Conservation (phyloP, 2,329 filamentous ascomycete species). For the Pseudogymnoascus sp. region DNA sequence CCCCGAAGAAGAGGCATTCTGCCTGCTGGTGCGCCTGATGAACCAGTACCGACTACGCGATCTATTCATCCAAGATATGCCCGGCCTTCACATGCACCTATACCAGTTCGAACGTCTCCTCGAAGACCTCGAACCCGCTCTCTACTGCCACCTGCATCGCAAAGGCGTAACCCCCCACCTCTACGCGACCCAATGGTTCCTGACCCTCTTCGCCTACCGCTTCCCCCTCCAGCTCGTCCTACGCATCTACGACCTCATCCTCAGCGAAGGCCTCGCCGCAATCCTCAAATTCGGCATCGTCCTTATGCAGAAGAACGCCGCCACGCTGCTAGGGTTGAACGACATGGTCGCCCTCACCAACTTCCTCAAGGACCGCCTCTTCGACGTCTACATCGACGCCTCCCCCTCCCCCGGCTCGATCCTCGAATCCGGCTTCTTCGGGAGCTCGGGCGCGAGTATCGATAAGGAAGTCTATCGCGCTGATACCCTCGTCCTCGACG, state of each 20-base stretch:
- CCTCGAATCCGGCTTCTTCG: constrained; percentile 95
- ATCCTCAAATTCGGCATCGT: constrained; percentile 93
- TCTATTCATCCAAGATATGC: constrained; percentile 93
- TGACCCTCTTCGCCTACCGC: constrained; percentile 96
- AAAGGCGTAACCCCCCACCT: constrained; percentile 82
- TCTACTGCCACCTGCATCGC: constrained; percentile 90
- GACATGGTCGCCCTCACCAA: constrained; percentile 86
- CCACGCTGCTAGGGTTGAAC: constrained; percentile 70
- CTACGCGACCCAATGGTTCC: constrained; percentile 98
- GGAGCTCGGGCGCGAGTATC: constrained; percentile 76
- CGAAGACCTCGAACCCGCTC: constrained; percentile 86
- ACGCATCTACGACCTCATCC: constrained; percentile 90
- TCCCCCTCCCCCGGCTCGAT: constrained; percentile 87
- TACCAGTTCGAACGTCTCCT: constrained; percentile 93
- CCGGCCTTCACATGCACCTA: constrained; percentile 83
- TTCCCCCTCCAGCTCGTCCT: constrained; percentile 95
- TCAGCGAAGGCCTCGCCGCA: constrained; percentile 87
- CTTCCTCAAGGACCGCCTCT: constrained; percentile 88
- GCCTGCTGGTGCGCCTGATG: constrained; percentile 87
- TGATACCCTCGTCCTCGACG: constrained; percentile 87
- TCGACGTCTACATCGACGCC: constrained; percentile 95
- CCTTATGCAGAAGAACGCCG: constrained; percentile 89
- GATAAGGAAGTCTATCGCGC: constrained; percentile 96
- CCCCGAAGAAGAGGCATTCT: constrained; percentile 96
- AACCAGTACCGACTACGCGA: constrained; percentile 91